Base-by-base conservation (phyloP, 73 alveolate species). In the Blepharisma japonicum region DNA sequence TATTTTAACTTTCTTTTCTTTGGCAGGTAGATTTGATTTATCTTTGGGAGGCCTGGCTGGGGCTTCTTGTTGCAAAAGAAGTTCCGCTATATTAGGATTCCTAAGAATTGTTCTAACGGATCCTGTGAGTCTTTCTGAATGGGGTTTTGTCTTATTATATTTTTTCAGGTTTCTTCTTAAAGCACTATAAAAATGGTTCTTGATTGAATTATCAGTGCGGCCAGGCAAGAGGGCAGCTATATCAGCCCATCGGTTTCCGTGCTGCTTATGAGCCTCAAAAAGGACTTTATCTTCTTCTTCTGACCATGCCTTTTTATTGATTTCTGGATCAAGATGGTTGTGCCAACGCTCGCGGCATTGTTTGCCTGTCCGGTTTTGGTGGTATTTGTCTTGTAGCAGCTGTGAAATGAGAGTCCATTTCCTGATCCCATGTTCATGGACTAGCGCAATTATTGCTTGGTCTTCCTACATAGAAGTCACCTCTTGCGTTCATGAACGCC, bases 301-400 rank as follows among this genome's bases (percentile, higher is more conserved):
- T 27, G 96, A 85, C 91, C 98, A 94, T 55, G 94, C 91, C 48
- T 92, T 92, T 70, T 95, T 96, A 66, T 92, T 92, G 47, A 96
- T 92, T 14, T 89, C 83, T 54, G 99, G 98, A 77, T 96, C 98
- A 38, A 96, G 83, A 81, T 96, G 98, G 77, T 96, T 96, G 87
- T 96, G 98, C 96, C 98, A 96, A 49, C 99, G 88, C 86, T 96
- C 99, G 67, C 99, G 71, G 85, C 99, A 96, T 86, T 94, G 90
- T 85, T 96, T 96, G 18, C 99, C 99, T 76, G 96, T 86, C 71
- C 99, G 84, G 8, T 91, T 91, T 11, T 50, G 47, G 45, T 81
- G 56, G 81, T 55, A 92, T 42, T 81, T 79, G 32, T 90, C 95
- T 68, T 78, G 82, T 68, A 90, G 80, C 68, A 83, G 74, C 68